A percentile compares a stretch with the other conserved stretches of the same genome.
phyloP scores from a whole-genome alignment of 768 basidiomycete genomes.

The Agaricus sinodeliciosus region DNA sequence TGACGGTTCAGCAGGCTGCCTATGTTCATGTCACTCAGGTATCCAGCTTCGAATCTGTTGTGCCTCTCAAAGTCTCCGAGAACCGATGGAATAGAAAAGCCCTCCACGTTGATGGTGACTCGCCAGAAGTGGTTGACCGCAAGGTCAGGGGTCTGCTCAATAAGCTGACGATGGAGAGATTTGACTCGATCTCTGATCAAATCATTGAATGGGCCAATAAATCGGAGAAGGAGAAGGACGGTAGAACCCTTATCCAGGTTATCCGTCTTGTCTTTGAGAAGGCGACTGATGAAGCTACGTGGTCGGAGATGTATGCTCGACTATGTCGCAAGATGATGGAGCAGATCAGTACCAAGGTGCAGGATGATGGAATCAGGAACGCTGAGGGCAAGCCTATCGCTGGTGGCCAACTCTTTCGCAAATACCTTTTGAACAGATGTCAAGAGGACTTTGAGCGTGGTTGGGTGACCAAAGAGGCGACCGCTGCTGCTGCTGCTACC shows the following conservation, averaged over 20 bases:
- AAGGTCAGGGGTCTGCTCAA: slow-evolving; percentile 91
- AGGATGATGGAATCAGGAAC: slow-evolving; percentile 82
- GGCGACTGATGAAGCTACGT: slow-evolving; percentile 91
- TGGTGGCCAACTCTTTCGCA: slow-evolving; percentile 92
- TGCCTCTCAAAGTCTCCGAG: slow-evolving; percentile 68
- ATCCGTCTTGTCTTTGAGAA: slow-evolving; percentile 96
- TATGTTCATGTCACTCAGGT: slow-evolving; percentile 8
- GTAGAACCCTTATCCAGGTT: slow-evolving; percentile 91
- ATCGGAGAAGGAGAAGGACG: slow-evolving; percentile 87
- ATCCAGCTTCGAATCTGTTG: slow-evolving; percentile 55
- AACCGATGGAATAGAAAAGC: slow-evolving; percentile 78
- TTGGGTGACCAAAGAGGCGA: slow-evolving; percentile 84
- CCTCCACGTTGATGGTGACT: slow-evolving; percentile 47
- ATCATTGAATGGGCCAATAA: slow-evolving; percentile 95
- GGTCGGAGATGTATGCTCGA: slow-evolving; percentile 97
- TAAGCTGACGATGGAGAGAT: slow-evolving; percentile 95
- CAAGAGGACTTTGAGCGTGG: slow-evolving; percentile 98
- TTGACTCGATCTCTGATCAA: slow-evolving; percentile 92
- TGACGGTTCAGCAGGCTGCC: slow-evolving; percentile 27
- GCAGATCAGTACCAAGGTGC: slow-evolving; percentile 79
- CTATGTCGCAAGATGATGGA: slow-evolving; percentile 96
- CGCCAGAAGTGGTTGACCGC: slow-evolving; percentile 83
- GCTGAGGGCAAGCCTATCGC: slow-evolving; percentile 82
- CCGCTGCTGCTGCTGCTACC: slow-evolving; percentile 77
- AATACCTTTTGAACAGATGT: slow-evolving; percentile 93